Percentiles rank a stretch among this genome's conserved stretches.
Evolutionary conservation across 768 basidiomycete genomes (phyloP).

Genomic region (Cyathus striatus): DNA sequence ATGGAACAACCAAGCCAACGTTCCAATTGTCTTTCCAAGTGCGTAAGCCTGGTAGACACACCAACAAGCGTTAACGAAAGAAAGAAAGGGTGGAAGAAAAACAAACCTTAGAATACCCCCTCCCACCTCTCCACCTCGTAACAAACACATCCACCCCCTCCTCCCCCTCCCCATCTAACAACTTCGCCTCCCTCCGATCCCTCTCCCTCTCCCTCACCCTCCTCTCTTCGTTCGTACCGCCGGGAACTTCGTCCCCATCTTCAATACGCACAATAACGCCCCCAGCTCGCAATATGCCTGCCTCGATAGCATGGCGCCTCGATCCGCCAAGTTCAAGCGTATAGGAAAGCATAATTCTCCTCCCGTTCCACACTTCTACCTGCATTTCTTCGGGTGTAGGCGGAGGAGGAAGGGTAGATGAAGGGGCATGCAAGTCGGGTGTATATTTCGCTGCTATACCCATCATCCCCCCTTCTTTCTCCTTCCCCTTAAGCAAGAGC

Average conservation of each 20-base stretch:
- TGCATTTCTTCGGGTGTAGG: background rate
- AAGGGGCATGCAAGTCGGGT: slow-evolving; percentile 15
- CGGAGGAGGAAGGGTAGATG: slow-evolving; percentile 8
- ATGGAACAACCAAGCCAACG: slow-evolving; percentile 79
- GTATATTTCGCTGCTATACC: slow-evolving; percentile 21
- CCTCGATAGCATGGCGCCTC: slow-evolving; percentile 50
- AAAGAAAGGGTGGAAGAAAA: background rate
- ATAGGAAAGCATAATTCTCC: slow-evolving; percentile 55
- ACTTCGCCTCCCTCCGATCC: background rate
- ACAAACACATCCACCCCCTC: slow-evolving; percentile 69
- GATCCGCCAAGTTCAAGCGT: slow-evolving; percentile 49
- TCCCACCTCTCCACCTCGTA: slow-evolving; percentile 62
- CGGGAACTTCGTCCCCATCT: slow-evolving; percentile 17
- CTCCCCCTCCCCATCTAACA: slow-evolving; percentile 32
- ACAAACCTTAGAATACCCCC: slow-evolving; percentile 65
- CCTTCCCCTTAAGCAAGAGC: slow-evolving; percentile 16
- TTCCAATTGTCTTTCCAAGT: slow-evolving; percentile 61
- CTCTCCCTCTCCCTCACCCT: background rate
- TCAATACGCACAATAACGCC: slow-evolving; percentile 22
- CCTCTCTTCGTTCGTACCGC: slow-evolving; percentile 2
- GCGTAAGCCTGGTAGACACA: slow-evolving; percentile 48
- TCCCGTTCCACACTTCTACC: slow-evolving; percentile 41
- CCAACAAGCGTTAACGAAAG: background rate
- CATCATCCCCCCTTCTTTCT: slow-evolving; percentile 26
- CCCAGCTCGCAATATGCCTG: slow-evolving; percentile 56